Base-by-base conservation (phyloP, 345 rosid species). In the Populus pruinosa region DNA sequence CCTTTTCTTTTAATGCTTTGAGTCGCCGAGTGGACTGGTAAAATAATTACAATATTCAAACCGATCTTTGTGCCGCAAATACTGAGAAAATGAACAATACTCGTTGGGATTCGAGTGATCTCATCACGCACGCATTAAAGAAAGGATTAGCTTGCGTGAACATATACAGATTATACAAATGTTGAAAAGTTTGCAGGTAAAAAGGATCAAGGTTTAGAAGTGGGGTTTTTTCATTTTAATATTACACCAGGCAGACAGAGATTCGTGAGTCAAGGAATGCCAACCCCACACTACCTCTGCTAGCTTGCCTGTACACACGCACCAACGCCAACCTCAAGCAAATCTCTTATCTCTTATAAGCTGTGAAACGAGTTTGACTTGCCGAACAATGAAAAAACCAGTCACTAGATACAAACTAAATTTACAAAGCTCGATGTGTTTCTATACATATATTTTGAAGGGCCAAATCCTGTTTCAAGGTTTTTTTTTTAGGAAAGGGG, bases 211-310 rank as follows among this genome's bases (percentile, higher is more conserved):
- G 31, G 65, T 53, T 49, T 76, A 77, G 82, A 59, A 59, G 63
- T 4, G 39, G 56, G 36, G 1, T 4, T 33, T 33, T 18, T 31
- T 4, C 29, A 27, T n/a, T 62, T n/a, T 44, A 50, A 49, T 39
- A 17, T 29, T 10, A 55, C 16, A 89, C 87, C 71, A 84, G 90
- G 97, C 87, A 85, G 97, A 90, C 94, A 91, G 83, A 93, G 96
- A 93, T 93, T 90, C 94, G 91, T 80, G 89, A 90, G 90, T 89
- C 83, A 82, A 88, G 97, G 93, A 89, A 83, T 80, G 85, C 85
- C 89, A 83, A 80, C 88, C 85, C 75, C 50, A 23, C 62, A 7
- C 69, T 18, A 2, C 56, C 61, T 31, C 43, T 39, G 25, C 44
- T 14, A 56, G 10, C 44, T 31, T 31, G 25, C 21, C 9, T 18